Percentiles rank a stretch among this genome's conserved stretches.
phyloP scores from a whole-genome alignment of 257 asterid species.

The Craterostigma plantagineum region DNA sequence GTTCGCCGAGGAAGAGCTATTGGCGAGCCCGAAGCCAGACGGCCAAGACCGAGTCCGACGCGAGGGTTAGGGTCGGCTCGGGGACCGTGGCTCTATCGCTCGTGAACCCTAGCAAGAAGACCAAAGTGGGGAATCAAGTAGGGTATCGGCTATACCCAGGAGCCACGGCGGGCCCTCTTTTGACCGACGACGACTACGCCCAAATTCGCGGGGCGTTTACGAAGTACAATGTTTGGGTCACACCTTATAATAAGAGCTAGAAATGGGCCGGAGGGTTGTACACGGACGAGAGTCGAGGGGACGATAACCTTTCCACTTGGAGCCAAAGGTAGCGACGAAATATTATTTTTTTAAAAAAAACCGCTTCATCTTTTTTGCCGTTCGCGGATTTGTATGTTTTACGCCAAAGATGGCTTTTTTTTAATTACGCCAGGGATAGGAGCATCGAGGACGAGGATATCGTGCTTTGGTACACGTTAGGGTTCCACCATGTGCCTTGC shows the following conservation, averaged over 20 bases:
- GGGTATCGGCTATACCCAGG: slow-evolving; percentile 33
- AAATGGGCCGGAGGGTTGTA: slow-evolving; percentile 44
- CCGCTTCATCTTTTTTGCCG: too few relatives aligned
- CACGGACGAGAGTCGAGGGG: slow-evolving; percentile 38
- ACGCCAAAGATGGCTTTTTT: too few relatives aligned
- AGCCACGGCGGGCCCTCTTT: slow-evolving; percentile 13
- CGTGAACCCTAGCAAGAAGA: slow-evolving; percentile 35
- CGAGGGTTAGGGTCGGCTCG: slow-evolving; percentile 18
- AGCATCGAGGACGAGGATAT: slow-evolving; percentile 33
- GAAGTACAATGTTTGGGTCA: slow-evolving; percentile 33
- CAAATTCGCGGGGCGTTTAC: slow-evolving; percentile 32
- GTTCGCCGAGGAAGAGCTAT: slow-evolving; percentile 29
- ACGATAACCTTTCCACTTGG: slow-evolving; percentile 26
- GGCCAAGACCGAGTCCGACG: slow-evolving; percentile 30
- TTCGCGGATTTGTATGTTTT: too few relatives aligned
- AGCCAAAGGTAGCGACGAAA: slow-evolving; percentile 23
- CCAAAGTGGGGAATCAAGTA: slow-evolving; percentile 28
- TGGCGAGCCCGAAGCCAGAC: slow-evolving; percentile 19
- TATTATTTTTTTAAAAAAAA: too few relatives aligned
- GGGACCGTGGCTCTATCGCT: slow-evolving; percentile 13
- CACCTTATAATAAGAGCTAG: slow-evolving; percentile 33
- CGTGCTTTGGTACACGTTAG: slow-evolving; percentile 50
- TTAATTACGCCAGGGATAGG: slow-evolving; percentile 24
- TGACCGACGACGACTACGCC: slow-evolving; percentile 21
- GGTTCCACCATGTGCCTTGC: slow-evolving; percentile 42